Conservation (phyloP, 176 grass and related monocot species). For the Neostapfia colusana region DNA sequence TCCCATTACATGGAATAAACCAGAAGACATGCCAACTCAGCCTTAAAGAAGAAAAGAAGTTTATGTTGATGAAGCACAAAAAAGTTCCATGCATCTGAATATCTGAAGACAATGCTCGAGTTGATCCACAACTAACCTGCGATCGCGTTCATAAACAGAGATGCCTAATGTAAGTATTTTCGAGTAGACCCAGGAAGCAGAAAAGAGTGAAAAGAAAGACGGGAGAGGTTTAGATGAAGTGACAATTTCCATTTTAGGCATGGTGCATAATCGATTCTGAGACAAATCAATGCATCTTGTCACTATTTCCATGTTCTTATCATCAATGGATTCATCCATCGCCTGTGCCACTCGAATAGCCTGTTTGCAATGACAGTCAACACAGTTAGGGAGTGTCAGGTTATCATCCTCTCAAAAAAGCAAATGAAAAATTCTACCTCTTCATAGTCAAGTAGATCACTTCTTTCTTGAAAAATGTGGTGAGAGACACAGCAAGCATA, state of each 20-base stretch:
- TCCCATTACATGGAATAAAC: background rate
- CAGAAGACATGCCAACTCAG: slow-evolving; percentile 2
- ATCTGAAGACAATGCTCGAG: slow-evolving; percentile 1
- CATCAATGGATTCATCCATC: slow-evolving; percentile 86
- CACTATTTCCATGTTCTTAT: slow-evolving; percentile 67
- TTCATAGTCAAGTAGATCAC: slow-evolving; percentile 76
- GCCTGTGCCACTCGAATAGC: slow-evolving; percentile 89
- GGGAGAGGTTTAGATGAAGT: slow-evolving; percentile 40
- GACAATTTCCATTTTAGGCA: slow-evolving; percentile 43
- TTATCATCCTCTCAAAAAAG: slow-evolving; percentile 16
- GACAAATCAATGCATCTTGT: slow-evolving; percentile 78
- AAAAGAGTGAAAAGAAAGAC: slow-evolving; percentile 76
- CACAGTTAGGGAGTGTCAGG: background rate
- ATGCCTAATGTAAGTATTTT: slow-evolving; percentile 84
- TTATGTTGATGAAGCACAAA: slow-evolving; percentile 6
- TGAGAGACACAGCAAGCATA: slow-evolving; percentile 67
- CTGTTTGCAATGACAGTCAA: slow-evolving; percentile 46
- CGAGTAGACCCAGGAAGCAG: slow-evolving; percentile 73
- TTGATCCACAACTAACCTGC: slow-evolving; percentile 50
- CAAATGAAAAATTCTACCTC: slow-evolving; percentile 53
- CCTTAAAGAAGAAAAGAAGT: background rate
- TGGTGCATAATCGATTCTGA: slow-evolving; percentile 52
- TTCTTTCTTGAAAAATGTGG: slow-evolving; percentile 59
- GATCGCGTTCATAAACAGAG: slow-evolving; percentile 73
- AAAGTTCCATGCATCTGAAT: background rate